Evolutionary conservation across 2,329 filamentous ascomycete genomes (phyloP), one percentile per base, ranked within the genome.

Genomic region (Colletotrichum endophyticum): DNA sequence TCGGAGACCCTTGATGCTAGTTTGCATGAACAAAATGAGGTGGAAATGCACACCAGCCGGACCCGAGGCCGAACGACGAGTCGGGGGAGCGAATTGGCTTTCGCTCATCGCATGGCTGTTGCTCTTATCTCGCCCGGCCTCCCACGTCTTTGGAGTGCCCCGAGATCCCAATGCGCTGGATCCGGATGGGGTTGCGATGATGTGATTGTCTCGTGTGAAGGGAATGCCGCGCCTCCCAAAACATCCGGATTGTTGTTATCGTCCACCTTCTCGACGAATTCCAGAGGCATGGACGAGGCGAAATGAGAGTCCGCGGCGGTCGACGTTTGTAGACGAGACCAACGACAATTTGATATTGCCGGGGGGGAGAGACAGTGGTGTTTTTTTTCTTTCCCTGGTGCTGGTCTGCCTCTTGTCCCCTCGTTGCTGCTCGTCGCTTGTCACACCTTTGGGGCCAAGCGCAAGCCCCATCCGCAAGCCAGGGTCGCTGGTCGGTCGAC

Each of bases 1-100:
- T 69, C 61, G 69, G 66, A 69, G 71, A 78, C 70, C 77, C 77
- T 73, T 78, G 77, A 78, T 78, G 77, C 77, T 76, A 75, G 76
- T 16, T 66, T 34, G 77, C 77, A 78, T 78, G 76, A 78, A 78
- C 59, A 61, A 73, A 69, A 76, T 76, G 73, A 73, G 73, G 73
- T 73, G 73, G 73, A 76, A 76, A 61, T 73, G 70, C 64, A 49
- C 70, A 69, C 73, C 73, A 69, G 64, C 70, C 73, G 70, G 70
- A 39, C 64, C 70, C 70, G 64, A 76, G 70, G 57, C 73, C 64
- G 70, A 66, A 56, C 70, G 39, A 49, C 39, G 59, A 66, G 73
- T 69, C 70, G 73, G 70, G 64, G 44, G 19, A 76, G 57, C 70
- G 70, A 73, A 61, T 66, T 76, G 63, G 64, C 59, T 63, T 64